Base-by-base conservation (phyloP, 192 early-diverging fungal species). In the Rhizoclosmatium globosum region DNA sequence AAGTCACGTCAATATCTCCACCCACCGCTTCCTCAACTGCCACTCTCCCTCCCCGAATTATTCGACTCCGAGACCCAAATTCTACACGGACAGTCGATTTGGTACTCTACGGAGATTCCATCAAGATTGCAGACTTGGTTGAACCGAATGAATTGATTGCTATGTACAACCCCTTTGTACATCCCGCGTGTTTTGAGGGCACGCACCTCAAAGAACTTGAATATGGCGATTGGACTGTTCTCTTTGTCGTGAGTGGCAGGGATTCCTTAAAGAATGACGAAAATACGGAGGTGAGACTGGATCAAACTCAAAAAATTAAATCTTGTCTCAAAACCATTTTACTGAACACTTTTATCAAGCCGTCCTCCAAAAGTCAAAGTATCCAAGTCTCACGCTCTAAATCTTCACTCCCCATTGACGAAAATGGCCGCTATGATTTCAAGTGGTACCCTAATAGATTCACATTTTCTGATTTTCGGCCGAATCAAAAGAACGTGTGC, bases 401-500 rank as follows among this genome's bases (percentile, higher is more conserved):
- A 31, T 31, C 31, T 31, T 31, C 31, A 31, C 31, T 31, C 31
- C 31, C 31, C 31, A 31, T 31, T 31, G 31, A 31, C 31, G 31
- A 68, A 68, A 46, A 71, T 45, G 69, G 50, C 23, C 31, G 13
- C 3, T 48, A 44, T 56, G 69, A 71, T 57, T 56, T 71, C 38
- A 71, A 23, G 39, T 11, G 56, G 59, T 64, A 61, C 59, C 72
- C 57, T 1, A 43, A 41, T 19, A 23, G 42, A 15, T 74, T 74
- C 60, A 6, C n/a, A 2, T 3, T 74, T n/a, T 13, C 42, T 19
- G 72, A 74, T 21, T 13, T 74, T 62, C 31, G 59, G 4, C 38
- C 56, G 19, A 46, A 23, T 11, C 57, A 62, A 64, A 74, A 74
- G 60, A 74, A 74, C 42, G 43, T 74, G n/a, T 43, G 39, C 1